Base-by-base conservation (phyloP, 352 stramenopile genomes). In the Pilasporangium apinafurcum region DNA sequence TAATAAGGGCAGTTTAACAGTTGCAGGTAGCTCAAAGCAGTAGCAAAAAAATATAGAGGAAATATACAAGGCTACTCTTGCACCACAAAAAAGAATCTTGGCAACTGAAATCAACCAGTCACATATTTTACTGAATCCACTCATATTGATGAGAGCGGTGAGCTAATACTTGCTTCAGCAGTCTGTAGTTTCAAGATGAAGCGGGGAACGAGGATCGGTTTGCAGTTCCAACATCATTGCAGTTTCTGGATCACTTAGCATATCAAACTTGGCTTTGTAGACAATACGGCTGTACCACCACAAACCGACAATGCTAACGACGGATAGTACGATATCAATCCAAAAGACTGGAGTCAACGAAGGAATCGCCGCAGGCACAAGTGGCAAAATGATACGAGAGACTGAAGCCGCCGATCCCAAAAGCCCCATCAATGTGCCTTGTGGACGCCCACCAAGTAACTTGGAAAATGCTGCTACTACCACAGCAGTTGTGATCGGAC, bases 231-330 rank as follows among this genome's bases (percentile, higher is more conserved):
- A 36, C 16, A 24, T 38, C 44, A 62, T 52, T 3, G 51, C 63
- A 36, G 50, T 68, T 37, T 82, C 72, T 2, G 63, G 52, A 16
- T 85, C 72, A 3, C 44, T 54, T 16, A 67, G 30, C 50, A 82
- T 41, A 37, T 57, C 65, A 34, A 65, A 8, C 54, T 85, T 85
- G 4, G 75, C 71, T 22, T 44, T 47, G 25, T 62, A 62, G 13
- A 91, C 74, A 8, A 88, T 17, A 8, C 62, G 62, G n/a, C 53
- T 73, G 59, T 88, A 92, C 76, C 76, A 89, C 48, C 49, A 73
- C 18, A 92, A 56, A 39, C 71, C 53, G 13, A 18, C 62, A 29
- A 84, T 65, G 25, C 80, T 87, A 16, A 86, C 43, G 16, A 30
- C 55, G 37, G 70, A 84, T 3, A 92, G 51, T 30, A 44, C 20